Conservation (phyloP, 192 early-diverging fungal species). For the Obelidium mucronatum region DNA sequence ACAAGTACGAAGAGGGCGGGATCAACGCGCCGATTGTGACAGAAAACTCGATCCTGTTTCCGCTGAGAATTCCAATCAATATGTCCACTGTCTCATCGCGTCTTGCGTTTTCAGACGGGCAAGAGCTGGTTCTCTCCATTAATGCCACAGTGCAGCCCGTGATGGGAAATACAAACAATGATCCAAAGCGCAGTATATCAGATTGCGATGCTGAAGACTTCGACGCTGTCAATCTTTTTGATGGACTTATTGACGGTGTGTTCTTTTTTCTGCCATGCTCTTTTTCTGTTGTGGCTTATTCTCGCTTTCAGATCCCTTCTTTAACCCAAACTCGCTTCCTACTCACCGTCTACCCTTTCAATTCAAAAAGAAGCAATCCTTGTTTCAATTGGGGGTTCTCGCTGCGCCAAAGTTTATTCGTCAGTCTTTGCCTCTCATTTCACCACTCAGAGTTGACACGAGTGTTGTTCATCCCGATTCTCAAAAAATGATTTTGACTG, state of each 20-base stretch:
- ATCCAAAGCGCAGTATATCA: neutral
- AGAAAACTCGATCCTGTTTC: neutral
- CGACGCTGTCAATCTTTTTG: conserved; percentile 28
- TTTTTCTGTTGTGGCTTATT: neutral
- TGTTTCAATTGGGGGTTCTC: neutral
- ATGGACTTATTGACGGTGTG: conserved; percentile 31
- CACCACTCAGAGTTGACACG: neutral
- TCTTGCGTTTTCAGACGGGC: neutral
- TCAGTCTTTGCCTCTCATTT: neutral
- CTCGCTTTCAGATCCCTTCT: conserved; percentile 21
- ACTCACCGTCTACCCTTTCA: conserved; percentile 28
- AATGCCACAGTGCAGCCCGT: conserved; percentile 21
- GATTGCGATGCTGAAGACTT: conserved; percentile 26
- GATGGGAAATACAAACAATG: neutral
- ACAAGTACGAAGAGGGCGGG: neutral
- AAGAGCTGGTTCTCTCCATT: conserved; percentile 5
- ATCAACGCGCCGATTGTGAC: neutral
- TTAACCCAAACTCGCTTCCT: conserved; percentile 34
- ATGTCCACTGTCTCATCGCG: neutral
- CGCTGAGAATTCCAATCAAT: neutral
- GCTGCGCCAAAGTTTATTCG: conserved; percentile 3
- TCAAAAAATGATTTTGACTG: neutral
- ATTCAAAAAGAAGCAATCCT: conserved; percentile 7
- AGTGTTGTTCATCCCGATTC: neutral
- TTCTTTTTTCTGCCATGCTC: neutral